Base-by-base conservation (phyloP, 768 basidiomycete genomes). In the Leucosporidium scottii region DNA sequence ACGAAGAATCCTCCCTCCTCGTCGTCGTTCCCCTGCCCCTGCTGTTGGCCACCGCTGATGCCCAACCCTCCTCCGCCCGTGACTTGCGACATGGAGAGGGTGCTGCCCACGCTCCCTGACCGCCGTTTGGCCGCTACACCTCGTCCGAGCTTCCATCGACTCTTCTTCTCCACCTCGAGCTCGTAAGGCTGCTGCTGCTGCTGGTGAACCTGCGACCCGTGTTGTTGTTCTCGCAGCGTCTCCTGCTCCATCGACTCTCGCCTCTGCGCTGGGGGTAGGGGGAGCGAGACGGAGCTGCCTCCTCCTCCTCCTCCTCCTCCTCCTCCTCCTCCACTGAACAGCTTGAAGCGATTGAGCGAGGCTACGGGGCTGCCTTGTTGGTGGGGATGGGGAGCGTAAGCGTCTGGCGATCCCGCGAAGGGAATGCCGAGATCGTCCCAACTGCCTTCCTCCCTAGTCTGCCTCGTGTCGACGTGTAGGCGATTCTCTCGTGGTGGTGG, bases 1-100 rank as follows among this genome's bases (percentile, higher is more conserved):
- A 71, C 70, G 58, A 71, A 66, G 53, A 71, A 71, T 1, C 70
- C 66, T 31, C 64, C 48, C 4, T 63, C 66, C 4, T 65, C 70
- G 28, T 34, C 28, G 6, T 30, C 9, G 5, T 39, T 10, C 48
- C 60, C 9, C 56, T 62, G 18, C 34, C 15, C n/a, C 51, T 54
- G 27, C 4, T 56, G 39, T 28, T 13, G 20, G n/a, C n/a, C n/a
- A n/a, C 25, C 48, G 20, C 15, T 10, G 6, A n/a, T 59, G 49
- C 17, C 50, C 56, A 36, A 59, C 28, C 18, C 49, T 44, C 8
- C 39, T 2, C 39, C 39, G 8, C 39, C 39, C 39, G 39, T 44
- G 13, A 44, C 39, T 44, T 44, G 39, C 7, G 39, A 44, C 39
- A 44, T 44, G 39, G 39, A 44, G 8, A 44, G 15, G 47, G 44